Evolutionary conservation across 1,284 basidiomycete genomes (phyloP).

Genomic region (Laetiporus sulphureus): DNA sequence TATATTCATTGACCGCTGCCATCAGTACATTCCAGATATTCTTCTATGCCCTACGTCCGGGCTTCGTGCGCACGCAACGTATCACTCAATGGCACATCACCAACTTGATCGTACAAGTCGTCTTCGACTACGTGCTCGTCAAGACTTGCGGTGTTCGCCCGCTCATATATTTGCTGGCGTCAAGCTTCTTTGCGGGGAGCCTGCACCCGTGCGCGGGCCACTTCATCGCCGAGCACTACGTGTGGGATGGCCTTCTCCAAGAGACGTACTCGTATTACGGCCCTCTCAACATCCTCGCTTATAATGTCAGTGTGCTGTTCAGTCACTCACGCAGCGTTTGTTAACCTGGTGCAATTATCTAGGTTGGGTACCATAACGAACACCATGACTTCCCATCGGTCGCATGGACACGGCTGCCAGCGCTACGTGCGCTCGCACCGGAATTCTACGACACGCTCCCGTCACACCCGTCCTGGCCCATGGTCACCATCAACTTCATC

Average conservation of each 20-base stretch:
- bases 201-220: constrained; percentile 95
- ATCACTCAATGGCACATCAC: constrained; percentile 81
- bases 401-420: constrained; percentile 91
- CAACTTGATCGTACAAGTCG: constrained; percentile 69
- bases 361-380: constrained; percentile 98
- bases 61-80: constrained; percentile 84
- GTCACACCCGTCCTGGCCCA: constrained; percentile 87
- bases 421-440: constrained; percentile 75
- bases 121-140: constrained; percentile 69
- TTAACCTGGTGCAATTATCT: neutral
- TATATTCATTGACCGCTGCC: neutral
- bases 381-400: constrained; percentile 98
- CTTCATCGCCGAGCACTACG: constrained; percentile 96
- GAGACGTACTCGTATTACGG: constrained; percentile 99
- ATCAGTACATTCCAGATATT: constrained; percentile 92
- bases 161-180: constrained; percentile 79
- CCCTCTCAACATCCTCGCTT: constrained; percentile 84
- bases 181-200: constrained; percentile 92
- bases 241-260: constrained; percentile 85
- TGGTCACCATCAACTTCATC: constrained; percentile 93
- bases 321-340: no score
- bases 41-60: constrained; percentile 95
- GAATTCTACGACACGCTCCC: constrained; percentile 93
- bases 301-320: constrained; percentile 86
- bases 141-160: constrained; percentile 54